A percentile compares a stretch with the other conserved stretches of the same genome.
Conservation (phyloP, 129 eudicot species). For the Lactuca sativa region DNA sequence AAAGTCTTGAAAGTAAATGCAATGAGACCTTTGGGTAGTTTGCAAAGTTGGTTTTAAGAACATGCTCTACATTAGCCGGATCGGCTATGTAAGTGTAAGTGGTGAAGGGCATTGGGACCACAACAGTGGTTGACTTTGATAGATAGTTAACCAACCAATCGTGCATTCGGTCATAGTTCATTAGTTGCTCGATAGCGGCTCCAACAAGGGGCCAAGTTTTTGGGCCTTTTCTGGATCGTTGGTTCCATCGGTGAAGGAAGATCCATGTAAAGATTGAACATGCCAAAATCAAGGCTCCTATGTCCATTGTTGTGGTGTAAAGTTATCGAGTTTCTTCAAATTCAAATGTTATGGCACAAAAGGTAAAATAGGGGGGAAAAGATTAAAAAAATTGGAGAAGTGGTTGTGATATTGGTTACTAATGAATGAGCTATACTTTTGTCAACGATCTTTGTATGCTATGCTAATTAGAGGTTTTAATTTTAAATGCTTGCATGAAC, state of each 20-base stretch:
- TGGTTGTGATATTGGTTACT: constrained; percentile 46
- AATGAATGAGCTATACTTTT: constrained; percentile 32
- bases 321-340: background rate
- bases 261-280: constrained; percentile 63
- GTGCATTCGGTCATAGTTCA: constrained; percentile 51
- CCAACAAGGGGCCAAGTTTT: constrained; percentile 89
- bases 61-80: constrained; percentile 82
- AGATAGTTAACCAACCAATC: constrained; percentile 62
- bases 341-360: constrained; percentile 15
- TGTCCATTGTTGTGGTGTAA: constrained; percentile 16
- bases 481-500: constrained; percentile 40
- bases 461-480: constrained; percentile 17
- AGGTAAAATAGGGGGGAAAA: constrained; percentile 14
- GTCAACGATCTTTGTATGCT: constrained; percentile 61
- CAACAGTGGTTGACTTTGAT: constrained; percentile 58
- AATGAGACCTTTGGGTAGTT: constrained; percentile 85
- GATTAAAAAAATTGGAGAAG: constrained; percentile 9
- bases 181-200: constrained; percentile 61
- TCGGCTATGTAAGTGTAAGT: constrained; percentile 78
- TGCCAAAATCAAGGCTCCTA: constrained; percentile 38
- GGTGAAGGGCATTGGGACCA: constrained; percentile 84
- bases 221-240: constrained; percentile 59
- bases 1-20: background rate
- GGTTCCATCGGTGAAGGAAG: constrained; percentile 69
- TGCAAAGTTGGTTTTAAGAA: constrained; percentile 71